Conservation (phyloP, 1,284 basidiomycete genomes). For the Fomitopsis pinicola region DNA sequence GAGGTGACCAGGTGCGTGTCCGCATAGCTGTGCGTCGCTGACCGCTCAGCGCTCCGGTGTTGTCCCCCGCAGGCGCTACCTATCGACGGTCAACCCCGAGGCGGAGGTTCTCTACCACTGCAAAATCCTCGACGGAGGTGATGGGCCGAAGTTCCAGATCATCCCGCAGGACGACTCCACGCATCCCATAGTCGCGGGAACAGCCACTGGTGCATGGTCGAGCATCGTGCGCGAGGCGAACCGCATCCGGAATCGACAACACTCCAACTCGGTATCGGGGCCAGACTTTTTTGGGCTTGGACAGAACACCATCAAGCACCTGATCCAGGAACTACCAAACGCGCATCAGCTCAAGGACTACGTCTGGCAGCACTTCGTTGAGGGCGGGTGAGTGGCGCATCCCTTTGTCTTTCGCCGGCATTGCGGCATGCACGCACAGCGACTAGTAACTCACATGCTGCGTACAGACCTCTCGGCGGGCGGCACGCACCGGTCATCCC, state of each 20-base stretch:
- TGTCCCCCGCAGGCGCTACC: constrained; percentile 51
- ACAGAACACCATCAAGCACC: constrained; percentile 80
- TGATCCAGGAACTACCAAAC: constrained; percentile 73
- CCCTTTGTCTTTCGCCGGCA: not conserved
- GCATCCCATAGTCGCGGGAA: constrained; percentile 71
- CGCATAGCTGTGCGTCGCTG: constrained; percentile 4
- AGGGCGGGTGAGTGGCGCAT: constrained; percentile 63
- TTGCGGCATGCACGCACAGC: constrained; percentile 5
- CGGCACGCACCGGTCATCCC: constrained; percentile 75
- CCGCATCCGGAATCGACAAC: constrained; percentile 68
- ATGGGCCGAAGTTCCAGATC: constrained; percentile 79
- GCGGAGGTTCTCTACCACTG: constrained; percentile 72
- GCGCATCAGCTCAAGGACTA: constrained; percentile 70
- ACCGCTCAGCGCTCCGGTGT: constrained; percentile 11
- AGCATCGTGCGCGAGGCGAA: constrained; percentile 77
- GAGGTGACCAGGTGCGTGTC: constrained; percentile 65
- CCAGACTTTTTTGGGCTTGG: constrained; percentile 82
- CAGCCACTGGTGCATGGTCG: constrained; percentile 80
- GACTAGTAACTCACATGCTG: not conserved
- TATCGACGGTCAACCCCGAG: constrained; percentile 64
- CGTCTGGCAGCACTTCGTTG: constrained; percentile 77
- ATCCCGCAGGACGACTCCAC: constrained; percentile 63
- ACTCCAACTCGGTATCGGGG: constrained; percentile 79
- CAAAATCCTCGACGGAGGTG: constrained; percentile 76
- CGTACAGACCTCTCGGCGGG: constrained; percentile 61